Evolutionary conservation across 2,329 filamentous ascomycete species (phyloP).

Genomic region (Aspergillus texensis): DNA sequence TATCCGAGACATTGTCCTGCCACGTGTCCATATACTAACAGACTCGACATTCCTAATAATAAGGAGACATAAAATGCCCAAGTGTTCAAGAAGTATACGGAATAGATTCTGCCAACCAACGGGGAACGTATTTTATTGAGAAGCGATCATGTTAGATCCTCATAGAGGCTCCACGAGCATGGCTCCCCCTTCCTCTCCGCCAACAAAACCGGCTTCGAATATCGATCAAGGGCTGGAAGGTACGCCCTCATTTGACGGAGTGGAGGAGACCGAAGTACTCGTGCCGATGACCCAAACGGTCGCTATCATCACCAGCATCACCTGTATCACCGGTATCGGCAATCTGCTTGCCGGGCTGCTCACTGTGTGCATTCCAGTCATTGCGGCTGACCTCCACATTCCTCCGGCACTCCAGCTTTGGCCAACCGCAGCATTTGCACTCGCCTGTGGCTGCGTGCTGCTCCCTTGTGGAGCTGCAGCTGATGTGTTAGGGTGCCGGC

Average conservation of each 20-base stretch:
- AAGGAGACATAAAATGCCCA: neutral
- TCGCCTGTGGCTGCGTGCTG: neutral
- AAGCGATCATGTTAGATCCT: neutral
- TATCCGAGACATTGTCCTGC: neutral
- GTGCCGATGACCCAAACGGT: neutral
- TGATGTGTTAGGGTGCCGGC: neutral
- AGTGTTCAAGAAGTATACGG: too few relatives aligned
- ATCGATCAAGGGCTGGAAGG: accelerated
- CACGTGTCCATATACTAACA: neutral
- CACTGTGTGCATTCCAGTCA: neutral
- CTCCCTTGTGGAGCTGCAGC: neutral
- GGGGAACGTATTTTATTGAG: neutral
- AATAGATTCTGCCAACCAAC: too few relatives aligned
- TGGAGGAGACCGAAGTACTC: neutral
- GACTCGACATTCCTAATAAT: neutral
- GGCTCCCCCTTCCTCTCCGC: neutral
- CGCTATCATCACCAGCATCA: neutral
- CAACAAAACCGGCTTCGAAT: neutral
- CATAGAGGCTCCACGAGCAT: neutral
- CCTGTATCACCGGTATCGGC: neutral
- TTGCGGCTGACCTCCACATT: neutral
- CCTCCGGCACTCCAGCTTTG: neutral
- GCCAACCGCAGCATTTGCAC: neutral
- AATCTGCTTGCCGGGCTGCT: neutral
- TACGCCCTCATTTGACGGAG: neutral